Evolutionary conservation across 1,284 basidiomycete genomes (phyloP).

Genomic region (Fomitopsis pinicola): DNA sequence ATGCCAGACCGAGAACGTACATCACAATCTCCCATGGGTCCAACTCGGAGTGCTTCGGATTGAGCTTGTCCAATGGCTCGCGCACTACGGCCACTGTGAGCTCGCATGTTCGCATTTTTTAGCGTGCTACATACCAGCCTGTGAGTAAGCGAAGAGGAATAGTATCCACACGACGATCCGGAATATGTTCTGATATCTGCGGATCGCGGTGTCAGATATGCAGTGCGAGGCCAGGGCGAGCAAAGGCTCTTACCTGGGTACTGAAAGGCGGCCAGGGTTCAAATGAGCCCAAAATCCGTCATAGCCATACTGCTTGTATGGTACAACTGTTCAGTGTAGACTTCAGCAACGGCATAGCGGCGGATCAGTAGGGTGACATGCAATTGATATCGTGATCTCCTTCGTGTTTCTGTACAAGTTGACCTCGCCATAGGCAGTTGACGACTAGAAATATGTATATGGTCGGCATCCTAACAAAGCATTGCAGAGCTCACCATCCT

Average conservation of each 20-base stretch:
- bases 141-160: constrained; percentile 83
- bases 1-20: constrained; percentile 75
- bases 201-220: neutral
- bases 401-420: constrained; percentile 75
- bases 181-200: constrained; percentile 74
- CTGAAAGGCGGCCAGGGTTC: constrained; percentile 75
- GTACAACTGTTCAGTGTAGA: constrained; percentile 43
- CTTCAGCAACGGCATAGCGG: neutral
- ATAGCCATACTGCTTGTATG: constrained; percentile 48
- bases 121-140: constrained; percentile 55
- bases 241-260: constrained; percentile 63
- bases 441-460: constrained; percentile 42
- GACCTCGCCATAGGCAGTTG: constrained; percentile 75
- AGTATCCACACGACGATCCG: constrained; percentile 79
- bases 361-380: constrained; percentile 19
- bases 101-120: neutral
- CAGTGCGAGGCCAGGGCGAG: neutral
- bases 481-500: constrained; percentile 52
- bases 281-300: constrained; percentile 66
- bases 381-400: constrained; percentile 69
- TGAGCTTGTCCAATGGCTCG: constrained; percentile 64
- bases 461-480: neutral
- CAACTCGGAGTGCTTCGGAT: constrained; percentile 44
- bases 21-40: constrained; percentile 78
- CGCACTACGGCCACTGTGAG: constrained; percentile 41